Conservation (phyloP, 495 filamentous ascomycete genomes). For the Geoglossum glabrum region DNA sequence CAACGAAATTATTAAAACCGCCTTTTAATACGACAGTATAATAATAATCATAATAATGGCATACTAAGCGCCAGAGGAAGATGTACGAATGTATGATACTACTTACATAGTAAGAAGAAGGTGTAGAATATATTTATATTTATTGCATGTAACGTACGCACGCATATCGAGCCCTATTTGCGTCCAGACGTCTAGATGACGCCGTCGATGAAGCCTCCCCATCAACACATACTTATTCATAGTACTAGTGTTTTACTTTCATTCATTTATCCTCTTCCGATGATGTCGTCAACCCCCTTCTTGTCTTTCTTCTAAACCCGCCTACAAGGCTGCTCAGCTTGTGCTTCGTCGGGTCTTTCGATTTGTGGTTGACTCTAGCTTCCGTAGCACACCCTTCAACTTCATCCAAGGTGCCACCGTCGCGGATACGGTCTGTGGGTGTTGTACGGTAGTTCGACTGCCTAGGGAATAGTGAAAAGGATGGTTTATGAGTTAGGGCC, state of each 20-base stretch:
- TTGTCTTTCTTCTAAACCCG: not conserved
- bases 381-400: not conserved
- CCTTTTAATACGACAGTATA: no score
- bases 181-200: no score
- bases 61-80: no score
- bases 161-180: no score
- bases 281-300: not conserved
- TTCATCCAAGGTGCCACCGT: not conserved
- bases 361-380: not conserved
- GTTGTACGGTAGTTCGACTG: not conserved
- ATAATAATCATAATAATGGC: no score
- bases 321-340: not conserved
- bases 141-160: no score
- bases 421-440: not conserved
- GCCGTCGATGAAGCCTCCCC: no score
- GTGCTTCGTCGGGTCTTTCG: not conserved
- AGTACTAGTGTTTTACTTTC: not conserved
- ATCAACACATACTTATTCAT: no score
- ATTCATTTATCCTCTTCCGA: not conserved
- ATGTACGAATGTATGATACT: slow-evolving; percentile 93
- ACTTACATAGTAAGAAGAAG: no score
- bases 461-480: not conserved
- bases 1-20: no score
- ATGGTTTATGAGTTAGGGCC: not conserved
- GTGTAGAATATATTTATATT: no score